phyloP scores from a whole-genome alignment of 73 alveolate genomes.

The Paramecium octaurelia region DNA sequence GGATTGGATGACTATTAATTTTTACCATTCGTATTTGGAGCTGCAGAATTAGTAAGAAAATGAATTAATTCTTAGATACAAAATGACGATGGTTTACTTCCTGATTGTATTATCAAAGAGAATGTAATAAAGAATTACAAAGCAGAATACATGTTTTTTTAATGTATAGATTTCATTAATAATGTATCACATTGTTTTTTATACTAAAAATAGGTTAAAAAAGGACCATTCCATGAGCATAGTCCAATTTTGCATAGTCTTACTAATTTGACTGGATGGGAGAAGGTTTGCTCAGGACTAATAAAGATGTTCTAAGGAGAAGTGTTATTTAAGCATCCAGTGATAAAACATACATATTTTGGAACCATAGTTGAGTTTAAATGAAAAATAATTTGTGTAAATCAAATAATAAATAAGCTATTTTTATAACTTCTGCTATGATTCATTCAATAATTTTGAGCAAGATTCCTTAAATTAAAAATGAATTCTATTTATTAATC shows the following conservation, averaged over 20 bases:
- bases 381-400: neutral
- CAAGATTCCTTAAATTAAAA: neutral
- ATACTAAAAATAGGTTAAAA: neutral
- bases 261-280: neutral
- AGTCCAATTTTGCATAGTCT: slow-evolving; percentile 13
- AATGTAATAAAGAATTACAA: neutral
- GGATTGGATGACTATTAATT: slow-evolving; percentile 98
- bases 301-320: slow-evolving; percentile 19
- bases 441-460: no score
- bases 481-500: no score
- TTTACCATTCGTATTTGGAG: slow-evolving; percentile 96
- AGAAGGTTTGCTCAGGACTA: neutral
- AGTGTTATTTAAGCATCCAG: slow-evolving; percentile 24
- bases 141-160: neutral
- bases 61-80: neutral
- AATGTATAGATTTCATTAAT: slow-evolving; percentile 34
- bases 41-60: slow-evolving; percentile 51
- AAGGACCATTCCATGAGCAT: slow-evolving; percentile 36
- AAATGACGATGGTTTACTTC: neutral
- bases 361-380: slow-evolving; percentile 16
- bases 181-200: neutral
- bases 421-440: neutral
- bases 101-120: slow-evolving; percentile 2
- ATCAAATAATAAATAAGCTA: neutral
- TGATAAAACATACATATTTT: slow-evolving; percentile 11